phyloP scores from a whole-genome alignment of 768 basidiomycete species.

The Trametes cinnabarina region DNA sequence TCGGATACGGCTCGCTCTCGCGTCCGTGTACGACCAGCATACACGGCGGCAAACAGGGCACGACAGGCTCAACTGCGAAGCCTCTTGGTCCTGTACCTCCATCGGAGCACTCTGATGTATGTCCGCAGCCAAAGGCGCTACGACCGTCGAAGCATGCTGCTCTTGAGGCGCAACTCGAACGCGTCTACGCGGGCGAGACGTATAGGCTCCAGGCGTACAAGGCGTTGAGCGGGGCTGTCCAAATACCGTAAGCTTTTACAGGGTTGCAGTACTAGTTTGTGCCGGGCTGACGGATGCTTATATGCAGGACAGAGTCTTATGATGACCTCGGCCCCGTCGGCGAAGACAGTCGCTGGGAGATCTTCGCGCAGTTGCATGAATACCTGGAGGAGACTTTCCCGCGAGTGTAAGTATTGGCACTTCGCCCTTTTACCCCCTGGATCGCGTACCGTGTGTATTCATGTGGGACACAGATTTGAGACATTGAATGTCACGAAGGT shows the following conservation, averaged over 20 bases:
- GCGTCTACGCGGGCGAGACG: constrained; percentile 30
- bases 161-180: constrained; percentile 32
- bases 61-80: background rate
- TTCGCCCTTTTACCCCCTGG: too few species aligned
- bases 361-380: constrained; percentile 34
- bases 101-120: constrained; percentile 21
- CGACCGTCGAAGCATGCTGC: constrained; percentile 28
- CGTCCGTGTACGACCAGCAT: background rate
- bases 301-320: constrained; percentile 46
- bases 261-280: background rate
- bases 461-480: constrained; percentile 25
- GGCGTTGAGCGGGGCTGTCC: constrained; percentile 24
- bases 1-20: background rate
- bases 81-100: background rate
- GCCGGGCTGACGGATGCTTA: background rate
- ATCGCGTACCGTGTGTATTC: background rate
- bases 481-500: constrained; percentile 53
- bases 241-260: constrained; percentile 36
- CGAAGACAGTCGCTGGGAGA: constrained; percentile 44
- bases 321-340: constrained; percentile 47
- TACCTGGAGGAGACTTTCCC: constrained; percentile 56
- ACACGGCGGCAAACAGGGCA: too few species aligned
- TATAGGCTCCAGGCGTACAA: constrained; percentile 31
- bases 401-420: constrained; percentile 44
- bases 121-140: constrained; percentile 36